Evolutionary conservation across 1,284 basidiomycete species (phyloP), one percentile per base, ranked within the genome.

Genomic region (Ustilago nuda): DNA sequence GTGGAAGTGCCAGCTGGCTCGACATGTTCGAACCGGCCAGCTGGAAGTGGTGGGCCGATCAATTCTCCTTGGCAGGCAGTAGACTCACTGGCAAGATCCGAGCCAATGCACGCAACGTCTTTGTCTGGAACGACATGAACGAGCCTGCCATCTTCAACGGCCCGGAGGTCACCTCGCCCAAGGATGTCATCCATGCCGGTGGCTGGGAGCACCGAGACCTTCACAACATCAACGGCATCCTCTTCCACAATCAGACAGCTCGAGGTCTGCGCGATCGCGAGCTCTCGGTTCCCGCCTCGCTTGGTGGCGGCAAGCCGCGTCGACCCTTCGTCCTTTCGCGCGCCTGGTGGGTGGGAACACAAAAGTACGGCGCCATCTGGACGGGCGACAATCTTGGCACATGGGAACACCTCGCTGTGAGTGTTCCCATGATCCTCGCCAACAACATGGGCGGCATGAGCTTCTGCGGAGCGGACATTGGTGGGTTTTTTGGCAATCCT

Each of bases 121-220:
- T 92, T 84, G 93, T 98, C 71, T 98, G 95, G 95, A 98, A 98
- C 86, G 96, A 99, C 86, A 99, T 99, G 96, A 98, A 98, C 84
- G 96, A 98, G 93, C 96, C 96, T 1, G 92, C 95, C 4, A 92
- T 99, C 30, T 99, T 99, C 88, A 96, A 98, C 80, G 97, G 96
- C 0, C 97, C 97, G 3, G 97, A 99, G 86, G 96, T 99, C 82
- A 94, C 94, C 13, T 94, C 98, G 92, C 94, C 93, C 13, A 94
- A 93, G 85, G 97, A 99, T 81, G 93, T 92, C 70, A 87, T 97
- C 41, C 96, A 99, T 83, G 88, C 93, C 82, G 92, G 92, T 45
- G 94, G 94, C 23, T 99, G 96, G 96, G 96, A 99, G 85, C 95
- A 99, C 84, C 91, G 96, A 51, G 96, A 99, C 84, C 87, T 99